Conservation (phyloP, 1,139 yeast species). For the Scheffersomyces lignicola region DNA sequence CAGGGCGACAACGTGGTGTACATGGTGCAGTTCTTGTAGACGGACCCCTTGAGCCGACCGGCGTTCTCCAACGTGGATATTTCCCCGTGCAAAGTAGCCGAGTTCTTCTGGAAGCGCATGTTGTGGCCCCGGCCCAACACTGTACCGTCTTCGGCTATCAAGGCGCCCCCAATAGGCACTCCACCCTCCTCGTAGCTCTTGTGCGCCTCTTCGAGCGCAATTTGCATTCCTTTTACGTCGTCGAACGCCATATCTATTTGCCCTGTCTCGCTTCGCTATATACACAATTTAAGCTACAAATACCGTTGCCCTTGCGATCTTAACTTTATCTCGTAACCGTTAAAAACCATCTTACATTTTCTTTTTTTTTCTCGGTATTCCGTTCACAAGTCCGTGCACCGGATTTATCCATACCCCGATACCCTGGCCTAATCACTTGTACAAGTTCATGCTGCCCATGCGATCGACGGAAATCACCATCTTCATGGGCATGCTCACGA, state of each 20-base stretch:
- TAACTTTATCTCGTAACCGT: not conserved
- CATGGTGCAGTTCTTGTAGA: constrained; percentile 72
- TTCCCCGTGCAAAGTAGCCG: constrained; percentile 88
- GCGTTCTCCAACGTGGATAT: constrained; percentile 86
- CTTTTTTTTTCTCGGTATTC: not conserved
- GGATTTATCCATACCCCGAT: not conserved
- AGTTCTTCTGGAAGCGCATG: constrained; percentile 75
- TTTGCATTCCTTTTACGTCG: constrained; percentile 63
- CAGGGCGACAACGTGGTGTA: constrained; percentile 94
- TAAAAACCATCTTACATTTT: not conserved
- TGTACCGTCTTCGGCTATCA: constrained; percentile 73
- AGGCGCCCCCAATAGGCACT: constrained; percentile 82
- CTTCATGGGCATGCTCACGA: constrained; percentile 51
- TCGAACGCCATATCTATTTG: constrained; percentile 53
- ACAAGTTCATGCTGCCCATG: constrained; percentile 60
- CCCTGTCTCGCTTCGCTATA: too few relatives aligned
- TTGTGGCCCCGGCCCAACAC: constrained; percentile 88
- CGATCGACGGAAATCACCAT: constrained; percentile 66
- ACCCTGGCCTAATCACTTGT: constrained; percentile 28
- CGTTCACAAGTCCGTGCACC: not conserved
- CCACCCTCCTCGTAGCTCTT: constrained; percentile 80
- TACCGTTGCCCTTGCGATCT: not conserved
- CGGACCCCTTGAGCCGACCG: constrained; percentile 73
- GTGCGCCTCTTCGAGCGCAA: constrained; percentile 73
- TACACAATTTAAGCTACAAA: too few relatives aligned